Evolutionary conservation across 495 filamentous ascomycete genomes (phyloP).

Genomic region (Neurospora sp.): DNA sequence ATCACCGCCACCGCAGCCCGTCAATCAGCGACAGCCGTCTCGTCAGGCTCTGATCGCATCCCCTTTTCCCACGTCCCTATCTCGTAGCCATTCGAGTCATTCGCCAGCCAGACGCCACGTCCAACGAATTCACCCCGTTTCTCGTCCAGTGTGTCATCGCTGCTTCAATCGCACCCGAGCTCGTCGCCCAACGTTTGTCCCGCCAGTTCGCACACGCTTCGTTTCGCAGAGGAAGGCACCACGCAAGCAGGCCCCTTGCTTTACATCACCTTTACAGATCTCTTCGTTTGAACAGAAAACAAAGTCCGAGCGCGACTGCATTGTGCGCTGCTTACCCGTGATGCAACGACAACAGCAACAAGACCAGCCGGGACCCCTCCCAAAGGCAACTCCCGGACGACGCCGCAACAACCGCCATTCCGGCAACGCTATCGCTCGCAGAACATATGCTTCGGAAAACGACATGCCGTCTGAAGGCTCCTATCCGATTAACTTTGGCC

Average conservation of each 20-base stretch:
- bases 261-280: conserved; percentile 3
- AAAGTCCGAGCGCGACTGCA: neutral
- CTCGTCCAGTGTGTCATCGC: neutral
- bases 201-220: neutral
- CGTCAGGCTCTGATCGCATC: conserved; percentile 6
- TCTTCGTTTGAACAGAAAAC: conserved; percentile 5
- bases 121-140: neutral
- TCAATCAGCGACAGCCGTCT: conserved; percentile 2
- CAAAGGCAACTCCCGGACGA: conserved; percentile 29
- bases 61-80: conserved; percentile 8
- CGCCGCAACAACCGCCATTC: conserved; percentile 28
- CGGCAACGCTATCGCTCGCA: conserved; percentile 25
- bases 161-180: neutral
- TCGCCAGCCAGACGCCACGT: neutral
- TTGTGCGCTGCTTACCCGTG: neutral
- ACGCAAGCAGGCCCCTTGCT: neutral
- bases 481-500: conserved; percentile 13
- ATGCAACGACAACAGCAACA: conserved; percentile 21
- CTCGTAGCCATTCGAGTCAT: conserved; percentile 4
- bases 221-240: neutral
- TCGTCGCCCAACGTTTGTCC: neutral
- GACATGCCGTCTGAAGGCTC: conserved; percentile 24
- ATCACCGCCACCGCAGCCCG: neutral
- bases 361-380: conserved; percentile 1
- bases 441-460: conserved; percentile 39